phyloP scores from a whole-genome alignment of 805 yeast genomes.

The Cyberlindnera galapagoensis region DNA sequence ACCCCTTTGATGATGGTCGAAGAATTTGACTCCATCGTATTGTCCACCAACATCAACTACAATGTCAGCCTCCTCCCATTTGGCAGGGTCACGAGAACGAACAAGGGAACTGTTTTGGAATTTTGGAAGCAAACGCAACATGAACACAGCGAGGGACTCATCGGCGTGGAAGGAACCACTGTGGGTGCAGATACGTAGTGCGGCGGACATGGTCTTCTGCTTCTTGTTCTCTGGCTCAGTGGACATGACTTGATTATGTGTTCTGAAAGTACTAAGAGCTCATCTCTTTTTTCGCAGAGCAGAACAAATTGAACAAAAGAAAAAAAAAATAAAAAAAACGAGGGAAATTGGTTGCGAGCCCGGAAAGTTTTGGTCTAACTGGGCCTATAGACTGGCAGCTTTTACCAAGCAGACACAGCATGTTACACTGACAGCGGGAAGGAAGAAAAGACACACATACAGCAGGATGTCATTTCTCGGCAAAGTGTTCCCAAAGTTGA shows the following conservation, averaged over 20 bases:
- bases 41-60: slow-evolving; percentile 94
- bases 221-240: slow-evolving; percentile 19
- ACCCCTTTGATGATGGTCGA: slow-evolving; percentile 96
- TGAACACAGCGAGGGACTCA: slow-evolving; percentile 87
- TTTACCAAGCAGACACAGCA: too few species aligned
- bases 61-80: slow-evolving; percentile 83
- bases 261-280: too few species aligned
- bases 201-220: slow-evolving; percentile 24
- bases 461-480: slow-evolving; percentile 6
- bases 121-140: slow-evolving; percentile 68
- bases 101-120: slow-evolving; percentile 61
- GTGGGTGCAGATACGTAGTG: slow-evolving; percentile 75
- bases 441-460: neutral
- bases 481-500: slow-evolving; percentile 22
- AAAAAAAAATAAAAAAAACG: too few species aligned
- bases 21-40: slow-evolving; percentile 78
- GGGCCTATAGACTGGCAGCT: too few species aligned
- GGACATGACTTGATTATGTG: neutral
- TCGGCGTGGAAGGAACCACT: slow-evolving; percentile 97
- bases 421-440: too few species aligned
- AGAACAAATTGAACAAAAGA: too few species aligned
- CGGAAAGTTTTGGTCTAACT: too few species aligned
- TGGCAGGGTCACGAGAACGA: slow-evolving; percentile 77
- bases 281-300: too few species aligned
- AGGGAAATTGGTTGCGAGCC: too few species aligned